Evolutionary conservation across 306 rosid genomes (phyloP).

Genomic region (Dryas alaskensis): DNA sequence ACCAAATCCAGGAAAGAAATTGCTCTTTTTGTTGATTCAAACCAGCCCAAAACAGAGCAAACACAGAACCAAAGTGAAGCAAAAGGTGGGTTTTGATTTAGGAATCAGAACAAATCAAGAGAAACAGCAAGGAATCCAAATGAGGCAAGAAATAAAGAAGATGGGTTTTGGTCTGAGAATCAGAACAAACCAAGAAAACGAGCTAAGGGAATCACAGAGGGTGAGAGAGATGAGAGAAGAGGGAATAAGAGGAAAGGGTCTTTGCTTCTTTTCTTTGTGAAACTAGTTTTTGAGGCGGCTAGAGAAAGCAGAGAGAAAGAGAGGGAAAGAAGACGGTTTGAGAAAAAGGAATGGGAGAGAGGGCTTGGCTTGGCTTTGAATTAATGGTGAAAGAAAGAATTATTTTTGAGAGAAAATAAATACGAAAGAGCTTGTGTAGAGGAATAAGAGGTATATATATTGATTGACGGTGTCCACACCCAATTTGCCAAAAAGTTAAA

Average conservation of each 20-base stretch:
- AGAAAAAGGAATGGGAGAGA: slow-evolving; percentile 20
- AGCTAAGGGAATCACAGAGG: slow-evolving; percentile 21
- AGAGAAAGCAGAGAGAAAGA: slow-evolving; percentile 21
- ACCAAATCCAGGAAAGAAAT: not conserved
- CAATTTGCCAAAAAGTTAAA: slow-evolving; percentile 30
- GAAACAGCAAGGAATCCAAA: slow-evolving; percentile 13
- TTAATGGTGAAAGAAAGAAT: slow-evolving; percentile 34
- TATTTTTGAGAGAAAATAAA: slow-evolving; percentile 19
- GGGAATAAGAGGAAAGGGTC: slow-evolving; percentile 70
- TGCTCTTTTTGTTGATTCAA: not conserved
- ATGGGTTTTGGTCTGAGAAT: slow-evolving; percentile 21
- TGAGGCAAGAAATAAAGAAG: slow-evolving; percentile 24
- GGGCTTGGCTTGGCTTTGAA: slow-evolving; percentile 11
- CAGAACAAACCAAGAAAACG: slow-evolving; percentile 18
- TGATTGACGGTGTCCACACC: slow-evolving; percentile 7
- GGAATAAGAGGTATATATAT: slow-evolving; percentile 19
- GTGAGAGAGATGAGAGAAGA: slow-evolving; percentile 11
- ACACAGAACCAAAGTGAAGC: slow-evolving; percentile 14
- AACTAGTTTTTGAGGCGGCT: slow-evolving; percentile 15
- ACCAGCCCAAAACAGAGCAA: slow-evolving; percentile 4
- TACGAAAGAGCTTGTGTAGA: slow-evolving; percentile 21
- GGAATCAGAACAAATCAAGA: slow-evolving; percentile 22
- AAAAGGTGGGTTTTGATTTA: slow-evolving; percentile 21
- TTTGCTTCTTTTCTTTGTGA: slow-evolving; percentile 24
- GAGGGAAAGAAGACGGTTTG: slow-evolving; percentile 33